phyloP scores from a whole-genome alignment of 148 eudicot genomes.

The Pharnaceum exiguum region DNA sequence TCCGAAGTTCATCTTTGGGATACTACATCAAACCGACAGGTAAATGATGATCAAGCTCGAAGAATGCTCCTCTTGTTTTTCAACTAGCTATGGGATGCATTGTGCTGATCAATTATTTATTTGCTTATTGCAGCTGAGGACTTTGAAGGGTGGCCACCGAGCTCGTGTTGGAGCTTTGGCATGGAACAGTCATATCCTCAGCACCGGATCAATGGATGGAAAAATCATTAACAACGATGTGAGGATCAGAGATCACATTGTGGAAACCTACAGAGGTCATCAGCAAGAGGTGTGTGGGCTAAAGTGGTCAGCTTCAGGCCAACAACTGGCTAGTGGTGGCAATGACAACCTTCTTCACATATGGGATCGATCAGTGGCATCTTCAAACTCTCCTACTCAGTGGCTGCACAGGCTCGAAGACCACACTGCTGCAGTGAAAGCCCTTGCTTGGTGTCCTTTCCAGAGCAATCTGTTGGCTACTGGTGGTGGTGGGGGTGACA shows the following conservation, averaged over 20 bases:
- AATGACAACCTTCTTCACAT: slow-evolving; percentile 85
- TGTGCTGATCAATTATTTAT: not conserved
- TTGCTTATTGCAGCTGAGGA: slow-evolving; percentile 52
- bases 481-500: slow-evolving; percentile 87
- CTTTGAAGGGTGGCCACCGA: slow-evolving; percentile 69
- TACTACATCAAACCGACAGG: slow-evolving; percentile 67
- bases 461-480: slow-evolving; percentile 84
- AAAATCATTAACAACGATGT: slow-evolving; percentile 79
- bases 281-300: slow-evolving; percentile 89
- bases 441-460: slow-evolving; percentile 97
- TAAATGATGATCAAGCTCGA: not conserved
- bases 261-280: slow-evolving; percentile 74
- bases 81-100: too few relatives aligned
- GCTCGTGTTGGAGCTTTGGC: slow-evolving; percentile 79
- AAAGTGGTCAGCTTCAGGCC: slow-evolving; percentile 90
- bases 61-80: not conserved
- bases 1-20: slow-evolving; percentile 97
- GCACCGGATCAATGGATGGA: slow-evolving; percentile 90
- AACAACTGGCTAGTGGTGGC: slow-evolving; percentile 86
- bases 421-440: slow-evolving; percentile 93
- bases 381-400: slow-evolving; percentile 64
- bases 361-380: slow-evolving; percentile 78
- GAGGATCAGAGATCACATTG: slow-evolving; percentile 54
- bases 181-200: slow-evolving; percentile 86
- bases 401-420: slow-evolving; percentile 90